These are phyloP conservation scores for Amaranthus cruentus DNA, from an alignment of 148 eudicot genomes.

Conservation along the genomic window DNA sequence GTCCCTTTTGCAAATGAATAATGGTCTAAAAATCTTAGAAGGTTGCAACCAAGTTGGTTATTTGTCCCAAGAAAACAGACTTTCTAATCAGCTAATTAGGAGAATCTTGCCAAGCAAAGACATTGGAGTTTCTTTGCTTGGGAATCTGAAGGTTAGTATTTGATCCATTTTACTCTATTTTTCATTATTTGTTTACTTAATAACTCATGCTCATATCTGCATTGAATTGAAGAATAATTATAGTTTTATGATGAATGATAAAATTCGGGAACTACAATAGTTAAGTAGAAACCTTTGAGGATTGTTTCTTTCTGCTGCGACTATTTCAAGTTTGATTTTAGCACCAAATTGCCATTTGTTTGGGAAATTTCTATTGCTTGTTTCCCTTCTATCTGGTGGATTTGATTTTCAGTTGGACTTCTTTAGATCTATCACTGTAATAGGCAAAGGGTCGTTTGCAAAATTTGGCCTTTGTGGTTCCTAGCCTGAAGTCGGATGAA, in stretches of 20 bases:
- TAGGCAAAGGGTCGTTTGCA: not conserved
- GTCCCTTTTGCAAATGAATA: constrained; percentile 28
- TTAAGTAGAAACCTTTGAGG: not conserved
- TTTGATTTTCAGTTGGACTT: not conserved
- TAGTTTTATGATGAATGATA: not conserved
- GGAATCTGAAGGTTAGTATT: constrained; percentile 54
- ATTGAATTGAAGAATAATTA: not conserved
- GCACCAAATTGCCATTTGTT: not conserved
- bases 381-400: not conserved
- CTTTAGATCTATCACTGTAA: not conserved
- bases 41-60: constrained; percentile 23
- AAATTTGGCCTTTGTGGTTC: not conserved
- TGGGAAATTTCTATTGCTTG: not conserved
- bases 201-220: not conserved
- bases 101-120: constrained; percentile 50
- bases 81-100: constrained; percentile 33
- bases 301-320: not conserved
- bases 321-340: not conserved
- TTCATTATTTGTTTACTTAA: constrained; percentile 1
- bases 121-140: constrained; percentile 59
- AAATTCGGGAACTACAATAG: not conserved
- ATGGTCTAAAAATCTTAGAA: constrained; percentile 27
- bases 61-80: constrained; percentile 30
- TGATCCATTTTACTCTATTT: not conserved
- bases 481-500: not conserved